Evolutionary conservation across 2,329 filamentous ascomycete species (phyloP).

Genomic region (Cadophora gregata): DNA sequence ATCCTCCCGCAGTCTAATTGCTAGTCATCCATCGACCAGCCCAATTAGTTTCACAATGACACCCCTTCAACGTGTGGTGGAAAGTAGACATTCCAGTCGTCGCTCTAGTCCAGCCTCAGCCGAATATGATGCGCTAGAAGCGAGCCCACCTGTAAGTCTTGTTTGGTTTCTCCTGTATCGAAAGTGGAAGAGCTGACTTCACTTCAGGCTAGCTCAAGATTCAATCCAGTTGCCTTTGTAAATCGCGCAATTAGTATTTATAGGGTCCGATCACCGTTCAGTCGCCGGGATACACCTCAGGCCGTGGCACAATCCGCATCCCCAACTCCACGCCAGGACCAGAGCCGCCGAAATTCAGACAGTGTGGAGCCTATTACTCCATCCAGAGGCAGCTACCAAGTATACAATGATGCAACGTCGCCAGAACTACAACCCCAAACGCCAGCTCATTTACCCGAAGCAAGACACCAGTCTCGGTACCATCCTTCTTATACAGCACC

Average conservation of each 20-base stretch:
- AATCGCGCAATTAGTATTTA: conserved; percentile 21
- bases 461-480: conserved; percentile 53
- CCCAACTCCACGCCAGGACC: conserved; percentile 26
- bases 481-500: conserved; percentile 54
- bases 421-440: conserved; percentile 56
- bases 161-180: neutral
- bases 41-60: conserved; percentile 23
- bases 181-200: conserved; percentile 6
- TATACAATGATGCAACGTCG: conserved; percentile 56
- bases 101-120: conserved; percentile 3
- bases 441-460: conserved; percentile 55
- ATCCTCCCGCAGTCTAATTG: conserved; percentile 13
- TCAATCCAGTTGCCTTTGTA: conserved; percentile 18
- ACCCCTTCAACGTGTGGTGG: conserved; percentile 1
- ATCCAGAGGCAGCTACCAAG: conserved; percentile 41
- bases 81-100: conserved; percentile 6
- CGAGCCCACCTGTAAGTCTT: conserved; percentile 23
- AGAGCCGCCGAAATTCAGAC: conserved; percentile 12
- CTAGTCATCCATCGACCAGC: conserved; percentile 23
- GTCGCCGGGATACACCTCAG: conserved; percentile 22
- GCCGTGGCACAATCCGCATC: conserved; percentile 27
- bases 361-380: conserved; percentile 35
- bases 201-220: conserved; percentile 15
- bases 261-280: conserved; percentile 30
- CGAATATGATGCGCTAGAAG: conserved; percentile 6